These are phyloP conservation scores for Mycena albidolilacea DNA, from an alignment of 768 basidiomycete genomes.

Conservation along the genomic window DNA sequence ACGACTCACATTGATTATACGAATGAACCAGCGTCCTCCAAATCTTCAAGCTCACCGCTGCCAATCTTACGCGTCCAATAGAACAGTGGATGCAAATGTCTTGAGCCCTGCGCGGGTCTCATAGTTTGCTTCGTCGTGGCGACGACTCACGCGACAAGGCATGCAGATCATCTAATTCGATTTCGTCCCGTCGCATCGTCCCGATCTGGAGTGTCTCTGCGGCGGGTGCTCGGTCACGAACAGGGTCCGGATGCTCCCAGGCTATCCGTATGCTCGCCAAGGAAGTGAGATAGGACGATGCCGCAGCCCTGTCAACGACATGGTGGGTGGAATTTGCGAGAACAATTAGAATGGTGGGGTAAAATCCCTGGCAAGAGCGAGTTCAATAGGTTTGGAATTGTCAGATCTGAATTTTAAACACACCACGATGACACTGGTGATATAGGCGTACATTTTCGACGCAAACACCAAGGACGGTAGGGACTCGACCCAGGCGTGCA, in stretches of 20 bases:
- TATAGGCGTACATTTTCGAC: conserved; percentile 16
- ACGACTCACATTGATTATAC: no score
- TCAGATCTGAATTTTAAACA: neutral
- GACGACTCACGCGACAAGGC: neutral
- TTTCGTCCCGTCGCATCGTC: neutral
- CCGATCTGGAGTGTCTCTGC: neutral
- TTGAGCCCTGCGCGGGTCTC: neutral
- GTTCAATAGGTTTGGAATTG: neutral
- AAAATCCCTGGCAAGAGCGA: conserved; percentile 7
- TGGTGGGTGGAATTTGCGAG: conserved; percentile 30
- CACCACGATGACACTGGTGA: conserved; percentile 26
- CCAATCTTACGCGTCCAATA: neutral
- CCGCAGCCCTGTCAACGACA: conserved; percentile 15
- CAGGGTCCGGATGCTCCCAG: neutral
- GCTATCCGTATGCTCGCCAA: conserved; percentile 1
- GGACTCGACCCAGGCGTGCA: neutral
- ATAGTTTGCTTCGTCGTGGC: neutral
- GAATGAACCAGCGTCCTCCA: no score
- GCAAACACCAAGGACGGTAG: neutral
- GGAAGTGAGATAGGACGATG: conserved; percentile 6
- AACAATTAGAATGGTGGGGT: conserved; percentile 28
- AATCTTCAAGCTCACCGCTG: neutral
- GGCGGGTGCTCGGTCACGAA: neutral
- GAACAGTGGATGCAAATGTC: neutral
- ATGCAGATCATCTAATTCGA: neutral